Evolutionary conservation across 495 filamentous ascomycete genomes (phyloP), one percentile per base, ranked within the genome.

Genomic region (Penicillium canescens): DNA sequence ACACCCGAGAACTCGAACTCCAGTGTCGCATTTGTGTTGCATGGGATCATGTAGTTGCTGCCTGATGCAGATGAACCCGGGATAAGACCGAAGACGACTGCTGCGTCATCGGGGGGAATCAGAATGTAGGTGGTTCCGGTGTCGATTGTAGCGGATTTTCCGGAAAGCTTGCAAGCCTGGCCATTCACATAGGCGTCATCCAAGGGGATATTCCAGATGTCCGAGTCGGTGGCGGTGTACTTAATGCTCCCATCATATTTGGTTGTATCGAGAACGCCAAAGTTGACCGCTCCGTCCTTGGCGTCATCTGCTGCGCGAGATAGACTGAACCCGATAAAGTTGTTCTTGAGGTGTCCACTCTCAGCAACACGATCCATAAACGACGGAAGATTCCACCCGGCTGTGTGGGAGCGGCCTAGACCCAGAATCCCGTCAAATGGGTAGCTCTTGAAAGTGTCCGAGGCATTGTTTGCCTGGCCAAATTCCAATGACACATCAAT

Each of bases 351-450:
- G 3, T 80, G 46, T 26, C 81, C 78, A n/a, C 81, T 70, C 3
- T 78, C 56, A n/a, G 71, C 73, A 20, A 93, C 72, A 23, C 72
- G 61, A 34, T 84, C 79, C 71, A 92, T 79, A 58, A 91, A 83
- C 1, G 81, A 86, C 26, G 84, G 78, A 8, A 77, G 76, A 10
- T 69, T 67, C 58, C 75, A 75, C 6, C 66, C 68, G 34, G 52
- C 69, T 35, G 60, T 73, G 60, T 54, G 70, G 46, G 69, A 73
- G 58, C 70, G 84, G 7, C 85, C 85, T n/a, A 95, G 71, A 6
- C 89, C 91, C 6, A 95, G 69, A 43, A 96, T 94, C n/a, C 91
- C 91, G 62, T 96, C 91, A 57, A 94, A 87, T 14, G 90, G 86
- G 60, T 91, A 94, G 55, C 77, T 78, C 26, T 70, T 54, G 67